Conservation (phyloP, 371 early-diverging fungal genomes). For the Capniomyces stellatus region DNA sequence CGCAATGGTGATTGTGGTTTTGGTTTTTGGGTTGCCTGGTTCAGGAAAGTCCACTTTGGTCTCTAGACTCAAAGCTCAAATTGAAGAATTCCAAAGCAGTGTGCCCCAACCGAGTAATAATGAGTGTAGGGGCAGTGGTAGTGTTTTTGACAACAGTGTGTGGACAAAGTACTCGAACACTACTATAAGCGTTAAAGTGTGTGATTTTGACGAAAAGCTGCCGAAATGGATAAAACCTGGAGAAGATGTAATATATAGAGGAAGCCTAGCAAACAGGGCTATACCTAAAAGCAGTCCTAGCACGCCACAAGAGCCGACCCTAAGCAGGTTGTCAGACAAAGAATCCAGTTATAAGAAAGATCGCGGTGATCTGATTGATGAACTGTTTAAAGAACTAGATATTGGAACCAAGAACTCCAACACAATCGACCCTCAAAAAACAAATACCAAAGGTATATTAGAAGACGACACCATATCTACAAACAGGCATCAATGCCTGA, state of each 20-base stretch:
- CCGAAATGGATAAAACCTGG: not conserved
- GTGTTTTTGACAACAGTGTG: not conserved
- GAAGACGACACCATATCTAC: not conserved
- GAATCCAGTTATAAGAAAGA: not conserved
- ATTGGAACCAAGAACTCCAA: not conserved
- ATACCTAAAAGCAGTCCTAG: not conserved
- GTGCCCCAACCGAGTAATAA: no score
- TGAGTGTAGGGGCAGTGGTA: not conserved
- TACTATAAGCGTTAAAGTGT: not conserved
- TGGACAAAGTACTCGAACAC: not conserved
- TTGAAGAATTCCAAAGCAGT: no score
- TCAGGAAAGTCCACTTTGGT: not conserved
- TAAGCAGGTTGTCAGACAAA: not conserved
- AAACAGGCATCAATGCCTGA: no score
- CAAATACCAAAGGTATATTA: not conserved
- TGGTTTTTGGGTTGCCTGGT: not conserved
- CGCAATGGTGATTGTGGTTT: not conserved
- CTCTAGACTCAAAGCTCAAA: not conserved
- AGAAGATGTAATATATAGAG: no score
- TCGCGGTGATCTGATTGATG: not conserved
- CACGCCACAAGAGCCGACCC: not conserved
- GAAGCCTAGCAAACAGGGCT: not conserved
- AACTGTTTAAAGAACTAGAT: not conserved
- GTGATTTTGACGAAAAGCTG: not conserved
- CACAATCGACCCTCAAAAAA: no score